Percentiles rank a stretch among this genome's conserved stretches.
These are phyloP conservation scores for Coleophoma eucalyptorum DNA, from an alignment of 2,329 filamentous ascomycete genomes.

Conservation along the genomic window DNA sequence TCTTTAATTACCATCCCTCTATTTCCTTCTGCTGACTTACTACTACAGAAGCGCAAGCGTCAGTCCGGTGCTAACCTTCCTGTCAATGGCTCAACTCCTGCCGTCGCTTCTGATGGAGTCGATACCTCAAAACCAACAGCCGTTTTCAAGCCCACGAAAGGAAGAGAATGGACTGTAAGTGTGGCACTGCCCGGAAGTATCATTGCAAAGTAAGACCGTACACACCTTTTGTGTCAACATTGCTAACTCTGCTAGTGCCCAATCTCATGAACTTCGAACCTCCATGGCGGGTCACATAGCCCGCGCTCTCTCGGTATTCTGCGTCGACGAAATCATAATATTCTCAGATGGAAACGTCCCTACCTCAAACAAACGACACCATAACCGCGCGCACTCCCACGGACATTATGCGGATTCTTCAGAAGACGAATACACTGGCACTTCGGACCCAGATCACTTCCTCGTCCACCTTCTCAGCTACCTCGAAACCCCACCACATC, in stretches of 20 bases:
- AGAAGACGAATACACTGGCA: constrained; percentile 54
- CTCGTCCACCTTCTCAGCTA: constrained; percentile 75
- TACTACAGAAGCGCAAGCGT: constrained; percentile 27
- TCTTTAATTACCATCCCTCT: neutral
- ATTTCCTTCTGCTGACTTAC: constrained; percentile 1
- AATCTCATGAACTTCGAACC: constrained; percentile 63
- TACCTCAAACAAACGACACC: constrained; percentile 17
- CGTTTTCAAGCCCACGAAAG: constrained; percentile 60
- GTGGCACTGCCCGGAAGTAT: constrained; percentile 77
- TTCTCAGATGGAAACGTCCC: constrained; percentile 65
- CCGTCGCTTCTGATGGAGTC: constrained; percentile 20
- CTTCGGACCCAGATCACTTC: constrained; percentile 73
- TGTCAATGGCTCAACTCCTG: constrained; percentile 26
- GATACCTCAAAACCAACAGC: constrained; percentile 63
- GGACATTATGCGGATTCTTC: constrained; percentile 38
- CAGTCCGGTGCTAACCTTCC: constrained; percentile 19
- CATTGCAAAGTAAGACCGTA: constrained; percentile 59
- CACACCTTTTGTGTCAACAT: neutral
- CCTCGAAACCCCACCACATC: constrained; percentile 79
- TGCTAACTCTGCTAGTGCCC: constrained; percentile 15
- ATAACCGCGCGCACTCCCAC: constrained; percentile 14
- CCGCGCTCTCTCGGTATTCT: constrained; percentile 77
- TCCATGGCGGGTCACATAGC: constrained; percentile 71
- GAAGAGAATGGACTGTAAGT: constrained; percentile 69
- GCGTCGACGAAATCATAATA: constrained; percentile 78